Conservation (phyloP, 129 eudicot species). For the Mikania micrantha region DNA sequence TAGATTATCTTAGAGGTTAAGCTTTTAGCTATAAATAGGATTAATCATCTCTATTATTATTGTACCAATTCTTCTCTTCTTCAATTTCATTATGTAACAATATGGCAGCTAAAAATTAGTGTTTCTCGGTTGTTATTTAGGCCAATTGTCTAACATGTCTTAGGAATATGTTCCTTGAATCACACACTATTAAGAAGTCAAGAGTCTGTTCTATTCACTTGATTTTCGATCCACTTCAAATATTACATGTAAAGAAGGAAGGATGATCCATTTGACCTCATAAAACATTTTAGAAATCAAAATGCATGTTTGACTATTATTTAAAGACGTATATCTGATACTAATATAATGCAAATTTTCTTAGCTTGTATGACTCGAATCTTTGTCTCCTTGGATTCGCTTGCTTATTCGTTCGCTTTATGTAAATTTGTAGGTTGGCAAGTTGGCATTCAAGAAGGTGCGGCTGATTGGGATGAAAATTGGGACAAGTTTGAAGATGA, state of each 20-base stretch:
- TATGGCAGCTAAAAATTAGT: too few species aligned
- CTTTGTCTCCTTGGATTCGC: neutral
- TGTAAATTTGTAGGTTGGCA: conserved; percentile 65
- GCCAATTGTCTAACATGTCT: too few species aligned
- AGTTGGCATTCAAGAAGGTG: conserved; percentile 67
- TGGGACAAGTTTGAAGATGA: conserved; percentile 94
- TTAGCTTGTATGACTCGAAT: too few species aligned
- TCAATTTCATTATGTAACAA: too few species aligned
- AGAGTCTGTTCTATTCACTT: neutral
- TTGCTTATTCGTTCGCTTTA: neutral
- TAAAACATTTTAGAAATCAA: neutral
- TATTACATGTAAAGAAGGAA: neutral
- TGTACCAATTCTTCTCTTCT: too few species aligned
- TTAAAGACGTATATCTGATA: neutral
- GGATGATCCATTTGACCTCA: neutral
- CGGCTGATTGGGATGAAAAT: conserved; percentile 88
- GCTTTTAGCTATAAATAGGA: too few species aligned
- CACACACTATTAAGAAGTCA: neutral
- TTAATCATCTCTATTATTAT: too few species aligned
- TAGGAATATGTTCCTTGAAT: neutral
- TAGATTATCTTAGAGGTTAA: too few species aligned
- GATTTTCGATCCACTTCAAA: neutral
- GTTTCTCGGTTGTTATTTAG: too few species aligned
- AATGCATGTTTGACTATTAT: neutral
- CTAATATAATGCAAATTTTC: neutral